Evolutionary conservation across 331 rosid genomes (phyloP).

Genomic region (Quercus phellos): DNA sequence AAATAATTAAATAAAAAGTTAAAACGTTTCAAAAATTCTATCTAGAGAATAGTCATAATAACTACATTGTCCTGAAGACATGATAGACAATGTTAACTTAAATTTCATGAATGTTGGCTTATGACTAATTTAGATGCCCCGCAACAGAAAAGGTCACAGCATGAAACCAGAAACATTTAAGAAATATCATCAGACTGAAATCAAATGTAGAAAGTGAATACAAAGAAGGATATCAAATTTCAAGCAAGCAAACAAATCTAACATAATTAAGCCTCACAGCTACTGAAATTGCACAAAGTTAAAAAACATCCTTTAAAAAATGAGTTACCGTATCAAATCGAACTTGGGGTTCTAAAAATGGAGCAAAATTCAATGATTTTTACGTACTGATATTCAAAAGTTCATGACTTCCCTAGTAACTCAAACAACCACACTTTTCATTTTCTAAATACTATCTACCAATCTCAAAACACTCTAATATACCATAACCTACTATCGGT

Average conservation of each 20-base stretch:
- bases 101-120: too few species aligned
- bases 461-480: background rate
- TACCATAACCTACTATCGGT: background rate
- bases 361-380: background rate
- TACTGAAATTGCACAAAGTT: background rate
- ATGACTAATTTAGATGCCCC: too few species aligned
- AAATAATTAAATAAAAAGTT: too few species aligned
- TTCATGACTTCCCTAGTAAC: background rate
- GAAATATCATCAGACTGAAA: background rate
- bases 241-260: background rate
- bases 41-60: background rate
- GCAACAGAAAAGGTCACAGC: background rate
- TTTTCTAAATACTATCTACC: background rate
- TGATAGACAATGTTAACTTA: too few species aligned
- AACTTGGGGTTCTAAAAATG: background rate
- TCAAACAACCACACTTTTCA: background rate
- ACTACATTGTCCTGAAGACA: background rate
- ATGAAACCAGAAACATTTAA: background rate
- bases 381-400: background rate
- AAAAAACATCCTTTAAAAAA: background rate
- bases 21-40: background rate
- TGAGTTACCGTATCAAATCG: background rate
- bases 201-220: background rate
- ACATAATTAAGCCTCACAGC: background rate
- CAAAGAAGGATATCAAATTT: background rate